phyloP scores from a whole-genome alignment of 495 filamentous ascomycete species.

The Hypoxylon rickii region DNA sequence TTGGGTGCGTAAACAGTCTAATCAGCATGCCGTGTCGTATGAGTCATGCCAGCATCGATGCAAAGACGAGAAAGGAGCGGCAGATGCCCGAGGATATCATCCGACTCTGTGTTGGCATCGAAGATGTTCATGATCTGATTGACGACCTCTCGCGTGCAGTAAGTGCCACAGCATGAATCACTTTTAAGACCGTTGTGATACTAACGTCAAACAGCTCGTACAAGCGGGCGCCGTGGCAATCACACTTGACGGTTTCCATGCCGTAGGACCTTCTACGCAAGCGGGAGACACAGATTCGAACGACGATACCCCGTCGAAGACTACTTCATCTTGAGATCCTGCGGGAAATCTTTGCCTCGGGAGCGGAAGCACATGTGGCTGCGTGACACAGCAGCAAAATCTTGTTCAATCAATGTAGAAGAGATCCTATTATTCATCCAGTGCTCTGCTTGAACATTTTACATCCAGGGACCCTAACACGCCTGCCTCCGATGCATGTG shows the following conservation, averaged over 20 bases:
- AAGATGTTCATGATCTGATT: constrained; percentile 89
- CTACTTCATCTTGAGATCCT: constrained; percentile 34
- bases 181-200: constrained; percentile 14
- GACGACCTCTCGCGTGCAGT: constrained; percentile 90
- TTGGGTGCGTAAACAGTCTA: constrained; percentile 96
- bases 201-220: constrained; percentile 65
- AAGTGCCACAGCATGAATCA: constrained; percentile 52
- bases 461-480: constrained; percentile 20
- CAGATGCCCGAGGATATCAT: constrained; percentile 96
- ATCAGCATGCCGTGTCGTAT: constrained; percentile 99
- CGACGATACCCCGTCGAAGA: constrained; percentile 32
- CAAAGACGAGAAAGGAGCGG: constrained; percentile 85
- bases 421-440: constrained; percentile 19
- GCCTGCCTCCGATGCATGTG: constrained; percentile 13
- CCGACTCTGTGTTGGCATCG: constrained; percentile 92
- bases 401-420: constrained; percentile 15
- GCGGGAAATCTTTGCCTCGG: constrained; percentile 29
- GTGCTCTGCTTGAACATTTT: constrained; percentile 19
- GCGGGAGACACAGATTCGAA: constrained; percentile 17
- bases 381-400: constrained; percentile 28
- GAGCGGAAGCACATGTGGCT: constrained; percentile 20
- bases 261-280: constrained; percentile 40
- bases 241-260: constrained; percentile 76
- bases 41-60: constrained; percentile 98
- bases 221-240: constrained; percentile 91